Evolutionary conservation across 2,329 filamentous ascomycete genomes (phyloP).

Genomic region (Neocatenulostroma microsporum): DNA sequence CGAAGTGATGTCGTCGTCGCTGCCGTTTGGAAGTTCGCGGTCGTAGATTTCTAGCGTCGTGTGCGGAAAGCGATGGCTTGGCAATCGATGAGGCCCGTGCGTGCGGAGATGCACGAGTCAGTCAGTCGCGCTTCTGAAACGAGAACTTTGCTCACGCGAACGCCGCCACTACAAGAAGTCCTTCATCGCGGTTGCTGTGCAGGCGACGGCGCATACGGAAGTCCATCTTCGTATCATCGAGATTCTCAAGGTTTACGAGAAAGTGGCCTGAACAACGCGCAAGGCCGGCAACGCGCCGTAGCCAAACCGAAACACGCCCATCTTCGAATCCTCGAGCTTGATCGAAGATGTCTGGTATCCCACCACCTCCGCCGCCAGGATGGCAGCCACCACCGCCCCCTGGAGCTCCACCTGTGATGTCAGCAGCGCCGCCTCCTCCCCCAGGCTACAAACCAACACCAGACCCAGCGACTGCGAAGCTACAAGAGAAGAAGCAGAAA

Average conservation of each 20-base stretch:
- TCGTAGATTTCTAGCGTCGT: too few species aligned
- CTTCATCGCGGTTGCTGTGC: slow-evolving; percentile 14
- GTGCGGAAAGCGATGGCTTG: too few species aligned
- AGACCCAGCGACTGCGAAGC: slow-evolving; percentile 83
- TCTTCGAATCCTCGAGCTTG: not conserved
- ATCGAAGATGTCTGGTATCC: slow-evolving; percentile 50
- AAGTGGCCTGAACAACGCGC: slow-evolving; percentile 2
- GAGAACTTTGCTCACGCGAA: not conserved
- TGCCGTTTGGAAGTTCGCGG: too few species aligned
- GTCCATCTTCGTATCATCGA: not conserved
- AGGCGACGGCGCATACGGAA: slow-evolving; percentile 25
- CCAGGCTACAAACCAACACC: slow-evolving; percentile 74
- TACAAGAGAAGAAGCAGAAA: slow-evolving; percentile 98
- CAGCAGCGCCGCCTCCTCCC: slow-evolving; percentile 66
- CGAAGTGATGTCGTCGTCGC: slow-evolving; percentile 14
- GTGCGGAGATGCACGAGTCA: too few species aligned
- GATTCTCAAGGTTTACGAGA: too few species aligned
- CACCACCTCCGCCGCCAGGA: slow-evolving; percentile 62
- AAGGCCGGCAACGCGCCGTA: slow-evolving; percentile 16
- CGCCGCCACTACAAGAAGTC: not conserved
- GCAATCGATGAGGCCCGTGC: too few species aligned
- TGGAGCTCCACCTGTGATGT: slow-evolving; percentile 43
- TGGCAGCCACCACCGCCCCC: slow-evolving; percentile 46
- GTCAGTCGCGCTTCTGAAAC: not conserved
- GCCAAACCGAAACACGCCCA: slow-evolving; percentile 7